Evolutionary conservation across 1,139 yeast species (phyloP).

Genomic region (Eremothecium sinecaudum): DNA sequence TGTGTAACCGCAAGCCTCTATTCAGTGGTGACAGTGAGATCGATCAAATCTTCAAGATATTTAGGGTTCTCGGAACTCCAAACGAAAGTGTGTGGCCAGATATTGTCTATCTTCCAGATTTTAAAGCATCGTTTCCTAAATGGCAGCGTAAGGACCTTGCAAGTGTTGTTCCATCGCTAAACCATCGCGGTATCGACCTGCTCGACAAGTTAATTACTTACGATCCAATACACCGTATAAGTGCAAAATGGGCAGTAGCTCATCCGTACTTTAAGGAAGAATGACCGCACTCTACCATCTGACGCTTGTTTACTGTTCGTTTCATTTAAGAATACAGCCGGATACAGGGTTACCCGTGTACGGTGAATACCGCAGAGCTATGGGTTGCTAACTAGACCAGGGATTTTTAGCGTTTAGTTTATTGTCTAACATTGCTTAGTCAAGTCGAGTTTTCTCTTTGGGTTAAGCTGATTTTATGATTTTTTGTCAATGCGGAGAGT

Average conservation of each 20-base stretch:
- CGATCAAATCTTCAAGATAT: slow-evolving; percentile 92
- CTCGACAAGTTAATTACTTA: slow-evolving; percentile 71
- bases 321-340: too few relatives aligned
- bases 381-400: too few relatives aligned
- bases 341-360: too few relatives aligned
- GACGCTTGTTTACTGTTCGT: too few relatives aligned
- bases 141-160: slow-evolving; percentile 73
- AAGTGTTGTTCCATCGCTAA: slow-evolving; percentile 70
- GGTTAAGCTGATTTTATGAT: too few relatives aligned
- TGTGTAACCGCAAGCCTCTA: slow-evolving; percentile 91
- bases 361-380: too few relatives aligned
- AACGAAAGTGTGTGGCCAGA: slow-evolving; percentile 95
- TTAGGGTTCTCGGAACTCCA: slow-evolving; percentile 90
- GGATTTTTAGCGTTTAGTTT: too few relatives aligned
- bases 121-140: slow-evolving; percentile 91
- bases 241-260: slow-evolving; percentile 83
- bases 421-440: too few relatives aligned
- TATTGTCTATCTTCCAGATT: slow-evolving; percentile 86
- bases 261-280: slow-evolving; percentile 84
- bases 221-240: slow-evolving; percentile 89
- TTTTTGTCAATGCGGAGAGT: too few relatives aligned
- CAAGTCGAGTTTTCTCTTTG: too few relatives aligned
- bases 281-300: too few relatives aligned
- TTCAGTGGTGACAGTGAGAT: slow-evolving; percentile 98
- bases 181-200: slow-evolving; percentile 73